phyloP scores from a whole-genome alignment of 2,329 filamentous ascomycete species.

The Nemania sp. region DNA sequence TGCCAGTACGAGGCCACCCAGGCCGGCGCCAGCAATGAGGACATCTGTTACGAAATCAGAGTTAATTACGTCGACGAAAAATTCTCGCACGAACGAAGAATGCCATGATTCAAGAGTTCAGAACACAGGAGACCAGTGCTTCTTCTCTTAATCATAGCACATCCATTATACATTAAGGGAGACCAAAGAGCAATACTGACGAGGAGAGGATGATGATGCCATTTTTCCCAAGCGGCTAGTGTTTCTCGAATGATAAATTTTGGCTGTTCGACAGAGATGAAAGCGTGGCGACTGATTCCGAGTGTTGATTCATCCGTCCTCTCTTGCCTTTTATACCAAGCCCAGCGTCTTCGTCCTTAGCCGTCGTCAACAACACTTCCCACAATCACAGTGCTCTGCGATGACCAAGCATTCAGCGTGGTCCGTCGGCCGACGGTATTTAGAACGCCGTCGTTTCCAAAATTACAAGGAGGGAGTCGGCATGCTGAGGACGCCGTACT shows the following conservation, averaged over 20 bases:
- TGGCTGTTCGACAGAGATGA: neutral
- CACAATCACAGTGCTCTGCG: neutral
- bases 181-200: conserved; percentile 7
- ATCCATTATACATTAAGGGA: neutral
- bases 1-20: conserved; percentile 30
- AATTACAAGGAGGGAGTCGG: conserved; percentile 3
- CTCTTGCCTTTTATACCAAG: neutral
- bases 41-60: conserved; percentile 15
- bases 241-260: neutral
- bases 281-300: no score
- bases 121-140: neutral
- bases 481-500: neutral
- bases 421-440: neutral
- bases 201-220: conserved; percentile 17
- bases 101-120: no score
- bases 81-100: neutral
- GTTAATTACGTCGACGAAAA: neutral
- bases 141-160: neutral
- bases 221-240: neutral
- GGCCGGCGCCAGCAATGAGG: conserved; percentile 32
- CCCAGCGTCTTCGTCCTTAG: neutral
- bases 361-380: neutral
- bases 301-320: neutral
- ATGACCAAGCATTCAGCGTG: neutral
- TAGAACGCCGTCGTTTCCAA: neutral